Evolutionary conservation across 306 rosid genomes (phyloP).

Genomic region (Boehmeria nivea): DNA sequence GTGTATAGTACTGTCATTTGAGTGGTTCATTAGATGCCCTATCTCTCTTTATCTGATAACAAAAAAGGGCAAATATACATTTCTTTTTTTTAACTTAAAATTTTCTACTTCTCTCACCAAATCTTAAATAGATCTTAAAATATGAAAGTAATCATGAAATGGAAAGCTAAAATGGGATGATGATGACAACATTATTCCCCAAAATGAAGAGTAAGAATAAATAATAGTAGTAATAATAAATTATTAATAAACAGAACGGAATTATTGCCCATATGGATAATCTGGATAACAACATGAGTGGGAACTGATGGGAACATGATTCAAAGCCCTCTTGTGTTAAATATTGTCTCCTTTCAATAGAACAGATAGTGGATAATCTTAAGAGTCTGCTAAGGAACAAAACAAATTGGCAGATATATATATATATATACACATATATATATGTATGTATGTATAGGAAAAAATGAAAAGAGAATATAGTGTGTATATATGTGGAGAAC

Average conservation of each 20-base stretch:
- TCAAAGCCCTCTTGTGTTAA: not conserved
- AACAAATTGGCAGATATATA: constrained; percentile 1
- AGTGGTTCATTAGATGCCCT: not conserved
- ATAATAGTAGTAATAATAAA: too few relatives aligned
- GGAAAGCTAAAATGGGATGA: not conserved
- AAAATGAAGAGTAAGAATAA: too few relatives aligned
- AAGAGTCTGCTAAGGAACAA: not conserved
- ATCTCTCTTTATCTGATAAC: not conserved
- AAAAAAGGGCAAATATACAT: too few relatives aligned
- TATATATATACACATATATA: too few relatives aligned
- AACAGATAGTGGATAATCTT: not conserved
- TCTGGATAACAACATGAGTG: not conserved
- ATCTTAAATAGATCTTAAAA: not conserved
- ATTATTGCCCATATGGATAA: not conserved
- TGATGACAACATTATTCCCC: not conserved
- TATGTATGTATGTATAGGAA: too few relatives aligned
- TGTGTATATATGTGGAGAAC: constrained; percentile 1
- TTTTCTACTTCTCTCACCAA: not conserved
- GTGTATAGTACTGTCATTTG: not conserved
- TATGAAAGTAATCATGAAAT: constrained; percentile 3
- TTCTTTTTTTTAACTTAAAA: not conserved
- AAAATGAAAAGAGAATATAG: too few relatives aligned
- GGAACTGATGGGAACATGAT: not conserved
- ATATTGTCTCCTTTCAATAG: constrained; percentile 2
- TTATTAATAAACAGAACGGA: not conserved